phyloP scores from a whole-genome alignment of 2,329 filamentous ascomycete species.

The Arthrobotrys iridis region DNA sequence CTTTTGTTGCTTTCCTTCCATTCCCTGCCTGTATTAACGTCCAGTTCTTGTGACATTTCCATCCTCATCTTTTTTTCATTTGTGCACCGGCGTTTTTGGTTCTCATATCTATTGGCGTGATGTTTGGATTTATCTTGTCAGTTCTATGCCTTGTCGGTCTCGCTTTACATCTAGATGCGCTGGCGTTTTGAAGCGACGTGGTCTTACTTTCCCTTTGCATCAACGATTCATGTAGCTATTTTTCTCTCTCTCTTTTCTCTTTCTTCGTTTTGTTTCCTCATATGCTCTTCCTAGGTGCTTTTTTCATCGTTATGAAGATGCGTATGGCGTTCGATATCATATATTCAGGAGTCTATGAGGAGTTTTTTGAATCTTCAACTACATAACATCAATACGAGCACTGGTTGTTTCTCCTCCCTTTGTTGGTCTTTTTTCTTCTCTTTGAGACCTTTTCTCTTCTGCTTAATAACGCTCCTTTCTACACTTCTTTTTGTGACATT shows the following conservation, averaged over 20 bases:
- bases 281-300: too few species aligned
- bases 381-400: constrained; percentile 7
- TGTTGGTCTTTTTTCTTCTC: constrained; percentile 22
- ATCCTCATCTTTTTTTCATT: constrained; percentile 7
- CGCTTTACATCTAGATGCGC: constrained; percentile 49
- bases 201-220: constrained; percentile 15
- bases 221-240: constrained; percentile 6
- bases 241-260: background rate
- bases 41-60: background rate
- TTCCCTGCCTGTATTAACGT: constrained; percentile 28
- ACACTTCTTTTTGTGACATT: background rate
- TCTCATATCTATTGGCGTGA: constrained; percentile 23
- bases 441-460: background rate
- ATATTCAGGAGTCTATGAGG: constrained; percentile 12
- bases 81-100: constrained; percentile 35
- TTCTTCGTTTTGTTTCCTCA: too few species aligned
- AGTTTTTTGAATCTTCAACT: background rate
- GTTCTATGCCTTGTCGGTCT: constrained; percentile 12
- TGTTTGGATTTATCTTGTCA: constrained; percentile 1
- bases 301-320: constrained; percentile 4
- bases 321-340: constrained; percentile 18
- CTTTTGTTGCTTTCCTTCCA: constrained; percentile 4
- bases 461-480: background rate
- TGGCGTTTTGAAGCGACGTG: constrained; percentile 50
- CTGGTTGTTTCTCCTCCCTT: constrained; percentile 24